Base-by-base conservation (phyloP, 768 basidiomycete genomes). In the Lepiota brunneoincarnata region DNA sequence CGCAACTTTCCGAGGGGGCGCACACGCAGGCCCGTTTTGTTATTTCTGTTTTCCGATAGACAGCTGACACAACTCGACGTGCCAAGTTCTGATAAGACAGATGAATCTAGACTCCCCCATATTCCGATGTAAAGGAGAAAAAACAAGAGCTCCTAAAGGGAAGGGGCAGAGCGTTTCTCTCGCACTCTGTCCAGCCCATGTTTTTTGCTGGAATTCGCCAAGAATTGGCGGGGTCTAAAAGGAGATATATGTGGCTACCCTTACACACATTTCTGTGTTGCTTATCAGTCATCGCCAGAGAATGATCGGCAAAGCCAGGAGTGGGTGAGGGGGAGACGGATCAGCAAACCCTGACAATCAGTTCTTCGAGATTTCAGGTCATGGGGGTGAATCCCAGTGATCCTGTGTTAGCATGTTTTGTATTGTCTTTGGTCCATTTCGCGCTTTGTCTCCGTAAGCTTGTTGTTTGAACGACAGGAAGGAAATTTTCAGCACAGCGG, bases 261-360 rank as follows among this genome's bases (percentile, higher is more conserved):
- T 28, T 45, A 9, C 7, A 17, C 7, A 6, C 9, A n/a, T 3
- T 46, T n/a, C n/a, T n/a, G 45, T 34, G 20, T 47, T 47, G 28
- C 31, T 47, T 34, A 39, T 50, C 49, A 41, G 36, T 17, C 28
- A 18, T 34, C 28, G 34, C 18, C 17, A 10, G 31, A 39, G 26
- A 41, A 31, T 50, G 49, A 50, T 50, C 49, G 49, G 49, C 38
- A 41, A 39, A 34, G 14, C 31, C 23, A 41, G 11, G 40, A 41
- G 24, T 17, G 35, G 31, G 31, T 10, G 31, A 9, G 35, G 2
- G 12, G 17, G 10, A 11, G 14, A 40, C 49, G 49, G 49, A 50
- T 50, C 49, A 50, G 49, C 20, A n/a, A 50, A 40, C 49, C 45
- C 49, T 50, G 49, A 40, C 49, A 50, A 50, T 40, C 49, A 50